Evolutionary conservation across 768 basidiomycete genomes (phyloP).

Genomic region (Leccinum olivaceopallidum): DNA sequence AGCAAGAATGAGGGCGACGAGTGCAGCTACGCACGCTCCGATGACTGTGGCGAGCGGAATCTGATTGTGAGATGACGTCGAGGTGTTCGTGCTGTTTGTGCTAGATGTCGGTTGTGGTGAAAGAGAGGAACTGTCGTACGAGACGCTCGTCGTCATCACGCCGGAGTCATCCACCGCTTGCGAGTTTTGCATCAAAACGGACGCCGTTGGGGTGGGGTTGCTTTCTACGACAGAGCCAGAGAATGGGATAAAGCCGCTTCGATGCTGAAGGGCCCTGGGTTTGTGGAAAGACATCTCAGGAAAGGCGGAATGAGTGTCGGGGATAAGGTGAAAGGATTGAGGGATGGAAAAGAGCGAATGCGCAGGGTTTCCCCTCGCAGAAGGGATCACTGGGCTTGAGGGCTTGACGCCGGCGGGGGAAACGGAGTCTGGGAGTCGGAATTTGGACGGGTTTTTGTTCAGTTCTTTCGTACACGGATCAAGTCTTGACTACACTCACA

Average conservation of each 20-base stretch:
- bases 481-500: constrained; percentile 10
- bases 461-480: too few relatives aligned
- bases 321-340: neutral
- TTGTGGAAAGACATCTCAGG: constrained; percentile 18
- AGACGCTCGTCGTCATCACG: constrained; percentile 9
- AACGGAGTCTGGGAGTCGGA: constrained; percentile 10
- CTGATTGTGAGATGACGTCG: constrained; percentile 17
- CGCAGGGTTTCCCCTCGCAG: constrained; percentile 21
- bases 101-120: constrained; percentile 9
- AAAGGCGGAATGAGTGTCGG: constrained; percentile 5
- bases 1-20: constrained; percentile 48
- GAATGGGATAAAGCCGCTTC: constrained; percentile 13
- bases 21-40: constrained; percentile 62
- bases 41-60: constrained; percentile 52
- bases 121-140: constrained; percentile 10
- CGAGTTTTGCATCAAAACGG: constrained; percentile 25
- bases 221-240: constrained; percentile 29
- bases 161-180: neutral
- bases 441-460: constrained; percentile 8
- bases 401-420: too few relatives aligned
- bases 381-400: constrained; percentile 15
- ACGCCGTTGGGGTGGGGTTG: constrained; percentile 28
- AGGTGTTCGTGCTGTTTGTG: neutral
- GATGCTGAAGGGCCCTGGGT: constrained; percentile 14
- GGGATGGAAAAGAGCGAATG: constrained; percentile 20